Evolutionary conservation across 2,329 filamentous ascomycete genomes (phyloP), one percentile per base, ranked within the genome.

Genomic region (Chalaropsis thielavioides): DNA sequence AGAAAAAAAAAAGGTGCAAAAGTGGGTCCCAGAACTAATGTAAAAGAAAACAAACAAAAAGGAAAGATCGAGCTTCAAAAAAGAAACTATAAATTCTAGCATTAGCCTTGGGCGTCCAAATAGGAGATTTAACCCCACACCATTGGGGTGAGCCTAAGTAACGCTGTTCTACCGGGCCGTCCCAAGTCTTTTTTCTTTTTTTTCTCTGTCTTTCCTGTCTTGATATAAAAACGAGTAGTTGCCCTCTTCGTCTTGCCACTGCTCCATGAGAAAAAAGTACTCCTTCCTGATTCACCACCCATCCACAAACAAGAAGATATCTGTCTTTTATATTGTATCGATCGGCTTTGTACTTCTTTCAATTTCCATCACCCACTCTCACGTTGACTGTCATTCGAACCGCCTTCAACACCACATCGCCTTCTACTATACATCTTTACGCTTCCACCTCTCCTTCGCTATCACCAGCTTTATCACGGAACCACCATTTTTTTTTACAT

Each of bases 151-250:
- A 3, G 11, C 19, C 22, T 24, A 56, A 17, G 31, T 6, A 31
- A 31, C 31, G n/a, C 31, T 31, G n/a, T 31, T 31, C 31, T 31
- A 6, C 31, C 31, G 51, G 24, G 27, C 15, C 51, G 13, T 31
- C 22, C 13, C 24, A 31, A n/a, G 51, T 31, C 17, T 11, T 17
- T 56, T 11, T n/a, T 24, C 13, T 35, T 43, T 11, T 8, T 41
- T 61, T 64, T 35, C 15, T n/a, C 46, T 8, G 24, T 44, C 13
- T 13, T 15, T 19, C 2, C 6, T 46, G 17, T 27, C 13, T 46
- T 61, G 54, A 61, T 27, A 46, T 24, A 46, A 49, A 61, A 22
- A n/a, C 51, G 27, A 56, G 51, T 56, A 56, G 27, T 31, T 56
- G 51, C 51, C 51, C 51, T 56, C 51, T 31, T 56, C 51, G 22